Evolutionary conservation across 441 rosid species (phyloP).

Genomic region (Syzygium syzygioides): DNA sequence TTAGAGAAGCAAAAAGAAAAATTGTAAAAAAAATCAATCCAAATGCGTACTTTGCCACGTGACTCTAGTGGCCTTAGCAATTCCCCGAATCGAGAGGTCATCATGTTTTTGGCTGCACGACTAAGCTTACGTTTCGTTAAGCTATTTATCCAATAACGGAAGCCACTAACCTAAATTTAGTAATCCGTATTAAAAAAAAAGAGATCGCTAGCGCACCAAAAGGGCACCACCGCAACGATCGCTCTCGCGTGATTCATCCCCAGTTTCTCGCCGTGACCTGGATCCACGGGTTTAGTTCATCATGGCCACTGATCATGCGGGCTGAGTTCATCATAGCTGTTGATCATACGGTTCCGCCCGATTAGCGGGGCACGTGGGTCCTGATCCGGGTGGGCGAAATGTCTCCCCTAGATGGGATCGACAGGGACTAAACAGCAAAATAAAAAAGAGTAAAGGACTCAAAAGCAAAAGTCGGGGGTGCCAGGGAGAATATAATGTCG

Average conservation of each 20-base stretch:
- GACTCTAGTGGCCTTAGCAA: background rate
- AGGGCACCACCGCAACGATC: background rate
- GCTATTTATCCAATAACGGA: background rate
- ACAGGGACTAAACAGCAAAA: too few relatives aligned
- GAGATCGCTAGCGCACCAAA: background rate
- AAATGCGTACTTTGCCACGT: background rate
- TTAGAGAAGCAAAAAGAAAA: background rate
- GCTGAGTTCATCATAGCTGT: fast-evolving
- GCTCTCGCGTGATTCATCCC: background rate
- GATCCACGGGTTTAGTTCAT: fast-evolving
- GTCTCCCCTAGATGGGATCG: background rate
- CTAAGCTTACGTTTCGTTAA: fast-evolving
- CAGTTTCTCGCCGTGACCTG: fast-evolving
- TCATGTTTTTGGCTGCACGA: background rate
- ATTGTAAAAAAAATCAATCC: background rate
- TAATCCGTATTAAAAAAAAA: fast-evolving
- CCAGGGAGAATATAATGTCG: background rate
- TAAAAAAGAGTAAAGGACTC: background rate
- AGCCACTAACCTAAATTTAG: background rate
- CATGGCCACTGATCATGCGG: fast-evolving
- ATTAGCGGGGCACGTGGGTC: background rate
- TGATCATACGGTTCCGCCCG: background rate
- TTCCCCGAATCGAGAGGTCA: background rate
- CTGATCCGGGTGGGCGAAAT: background rate
- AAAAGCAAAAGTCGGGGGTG: background rate